Conservation (phyloP, 495 filamentous ascomycete species). For the Podospora didyma region DNA sequence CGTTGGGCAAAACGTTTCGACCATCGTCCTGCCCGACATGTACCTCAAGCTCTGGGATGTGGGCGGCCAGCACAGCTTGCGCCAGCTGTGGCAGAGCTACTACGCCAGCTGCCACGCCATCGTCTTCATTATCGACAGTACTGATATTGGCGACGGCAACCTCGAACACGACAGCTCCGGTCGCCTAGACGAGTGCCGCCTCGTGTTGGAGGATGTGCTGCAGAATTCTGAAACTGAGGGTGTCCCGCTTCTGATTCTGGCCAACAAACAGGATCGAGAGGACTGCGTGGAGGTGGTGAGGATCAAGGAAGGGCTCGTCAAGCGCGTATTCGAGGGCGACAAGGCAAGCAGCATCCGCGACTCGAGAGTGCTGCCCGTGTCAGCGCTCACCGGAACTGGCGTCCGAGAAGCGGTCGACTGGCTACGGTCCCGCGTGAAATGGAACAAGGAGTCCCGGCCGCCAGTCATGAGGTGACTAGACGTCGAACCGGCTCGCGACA, state of each 20-base stretch:
- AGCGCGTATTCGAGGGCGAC: conserved; percentile 92
- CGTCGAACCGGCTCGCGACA: no score
- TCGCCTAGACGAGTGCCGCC: conserved; percentile 79
- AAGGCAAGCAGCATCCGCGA: conserved; percentile 80
- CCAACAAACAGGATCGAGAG: conserved; percentile 96
- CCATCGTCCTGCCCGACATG: conserved; percentile 81
- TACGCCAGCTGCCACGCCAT: conserved; percentile 92
- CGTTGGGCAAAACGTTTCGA: conserved; percentile 94
- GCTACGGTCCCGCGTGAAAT: conserved; percentile 84
- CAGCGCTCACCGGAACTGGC: conserved; percentile 84
- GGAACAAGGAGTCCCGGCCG: conserved; percentile 90
- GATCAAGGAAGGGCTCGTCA: conserved; percentile 93
- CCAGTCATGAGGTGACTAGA: conserved; percentile 91
- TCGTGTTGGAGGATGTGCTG: conserved; percentile 84
- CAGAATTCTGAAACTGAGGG: conserved; percentile 80
- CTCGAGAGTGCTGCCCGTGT: conserved; percentile 85
- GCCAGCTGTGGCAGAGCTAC: conserved; percentile 93
- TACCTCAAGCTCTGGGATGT: conserved; percentile 99
- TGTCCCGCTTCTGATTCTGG: conserved; percentile 86
- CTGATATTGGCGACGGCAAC: conserved; percentile 80
- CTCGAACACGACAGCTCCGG: conserved; percentile 55
- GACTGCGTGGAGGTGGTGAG: conserved; percentile 96
- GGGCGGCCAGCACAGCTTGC: conserved; percentile 83
- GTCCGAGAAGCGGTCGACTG: conserved; percentile 95
- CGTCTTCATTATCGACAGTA: conserved; percentile 92